Base-by-base conservation (phyloP, 768 basidiomycete species). In the Pholiota microspora region DNA sequence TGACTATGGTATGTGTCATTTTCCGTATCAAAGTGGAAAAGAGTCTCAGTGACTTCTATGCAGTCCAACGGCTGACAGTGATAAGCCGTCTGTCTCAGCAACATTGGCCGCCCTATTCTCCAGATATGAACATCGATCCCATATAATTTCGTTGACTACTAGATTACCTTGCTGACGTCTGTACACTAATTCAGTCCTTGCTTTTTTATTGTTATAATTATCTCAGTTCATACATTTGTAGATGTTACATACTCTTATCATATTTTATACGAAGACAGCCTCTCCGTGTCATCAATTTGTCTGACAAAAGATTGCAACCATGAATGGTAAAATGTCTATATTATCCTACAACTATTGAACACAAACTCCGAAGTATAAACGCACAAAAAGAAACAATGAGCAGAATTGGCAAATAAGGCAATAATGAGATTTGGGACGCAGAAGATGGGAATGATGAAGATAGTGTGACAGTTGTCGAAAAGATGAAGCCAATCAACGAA, bases 41-140 rank as follows among this genome's bases (percentile, higher is more conserved):
- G 38, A 46, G 29, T 44, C 46, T 53, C 35, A 48, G 51, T 29
- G 23, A 55, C 54, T 51, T 58, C 40, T 47, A 59, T 54, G 9
- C 51, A 88, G 86, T 80, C 49, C 76, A 82, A 67, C 80, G 86
- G 29, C 72, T 88, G 60, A 76, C 78, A 48, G 77, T 88, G 44
- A 80, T 89, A 59, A 77, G 76, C 51, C 76, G 80, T 29, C 67
- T 88, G 36, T 75, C 85, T 49, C 66, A 61, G 4, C 64, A 60
- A 49, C 63, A 55, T 34, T 67, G 63, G 64, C 53, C 55, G 13
- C 46, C 55, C 16, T 57, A 56, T n/a, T 36, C 54, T 49, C 47
- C 61, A 13, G 34, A 57, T 18, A 61, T 64, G 55, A 57, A 58
- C 29, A 55, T 56, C 13, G 62, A 59, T 21, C 46, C 60, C 13